Percentiles rank a stretch among this genome's conserved stretches.
Conservation (phyloP, 345 rosid species). For the Ricinus communis region DNA sequence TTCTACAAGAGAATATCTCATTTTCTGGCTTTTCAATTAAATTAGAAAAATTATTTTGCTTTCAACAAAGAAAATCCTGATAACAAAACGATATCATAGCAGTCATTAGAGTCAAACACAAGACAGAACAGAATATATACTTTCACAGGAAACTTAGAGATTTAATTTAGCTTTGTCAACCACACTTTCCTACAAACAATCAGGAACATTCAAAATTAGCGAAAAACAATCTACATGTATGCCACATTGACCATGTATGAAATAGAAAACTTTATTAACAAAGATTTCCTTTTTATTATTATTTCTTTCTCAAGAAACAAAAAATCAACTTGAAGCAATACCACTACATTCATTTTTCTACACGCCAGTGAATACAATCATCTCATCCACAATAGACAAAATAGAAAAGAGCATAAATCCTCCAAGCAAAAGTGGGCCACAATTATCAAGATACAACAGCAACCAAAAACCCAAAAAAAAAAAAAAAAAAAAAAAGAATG, state of each 20-base stretch:
- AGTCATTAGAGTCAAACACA: background rate
- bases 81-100: background rate
- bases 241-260: background rate
- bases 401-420: conserved; percentile 1
- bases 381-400: background rate
- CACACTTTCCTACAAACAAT: background rate
- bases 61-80: too few relatives aligned
- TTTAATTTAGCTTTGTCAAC: background rate
- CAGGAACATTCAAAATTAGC: background rate
- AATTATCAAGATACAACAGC: conserved; percentile 1
- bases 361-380: conserved; percentile 11
- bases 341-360: too few relatives aligned
- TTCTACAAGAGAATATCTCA: background rate
- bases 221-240: background rate
- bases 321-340: conserved; percentile 12
- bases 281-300: too few relatives aligned
- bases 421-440: conserved; percentile 13
- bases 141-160: background rate
- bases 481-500: too few relatives aligned
- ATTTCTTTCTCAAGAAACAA: too few relatives aligned
- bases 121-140: background rate
- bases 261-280: background rate
- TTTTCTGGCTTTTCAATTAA: background rate
- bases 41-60: background rate
- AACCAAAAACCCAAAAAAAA: too few relatives aligned